Evolutionary conservation across 352 stramenopile species (phyloP), one percentile per base, ranked within the genome.

Genomic region (Pythium biforme): DNA sequence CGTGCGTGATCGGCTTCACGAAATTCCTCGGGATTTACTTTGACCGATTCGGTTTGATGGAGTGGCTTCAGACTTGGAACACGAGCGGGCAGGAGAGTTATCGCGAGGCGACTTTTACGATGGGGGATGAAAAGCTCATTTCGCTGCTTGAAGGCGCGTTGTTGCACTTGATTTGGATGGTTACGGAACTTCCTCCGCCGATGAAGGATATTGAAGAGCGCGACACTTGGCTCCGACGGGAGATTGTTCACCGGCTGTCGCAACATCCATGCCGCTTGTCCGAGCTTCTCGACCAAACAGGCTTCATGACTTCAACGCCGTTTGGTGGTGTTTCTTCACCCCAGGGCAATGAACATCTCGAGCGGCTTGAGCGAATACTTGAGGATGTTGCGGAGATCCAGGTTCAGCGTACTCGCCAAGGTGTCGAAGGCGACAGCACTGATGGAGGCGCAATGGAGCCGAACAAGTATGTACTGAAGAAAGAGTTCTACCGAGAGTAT

Each of bases 191-290:
- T 5, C 89, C 85, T 9, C 77, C 81, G 3, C 79, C 83, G 4
- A 68, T 83, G 17, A 70, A 86, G 31, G 75, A 73, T 17, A 88
- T 92, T 54, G 70, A 91, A 39, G 67, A 79, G 33, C 67, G 66
- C 33, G 83, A 88, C 37, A 79, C 70, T 17, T 79, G 87, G 31
- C 74, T 97, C 34, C 82, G 88, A 10, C 76, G 91, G 20, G 89
- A 97, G 57, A 80, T 97, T 48, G 79, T 97, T 4, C 91, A 97
- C 69, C 75, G 84, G 1, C 57, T 97, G 25, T 81, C 79, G 19
- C 74, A 89, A 55, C 74, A 90, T 14, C 79, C 85, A n/a, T 92
- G 76, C 22, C 71, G 79, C 15, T 54, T 90, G 19, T 95, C 86
- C 1, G 79, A 92, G 43, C 59, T 95, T 23, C 73, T 92, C 9